A percentile compares a stretch with the other conserved stretches of the same genome.
phyloP scores from a whole-genome alignment of 2,329 filamentous ascomycete species.

The Epichloe bromicola region DNA sequence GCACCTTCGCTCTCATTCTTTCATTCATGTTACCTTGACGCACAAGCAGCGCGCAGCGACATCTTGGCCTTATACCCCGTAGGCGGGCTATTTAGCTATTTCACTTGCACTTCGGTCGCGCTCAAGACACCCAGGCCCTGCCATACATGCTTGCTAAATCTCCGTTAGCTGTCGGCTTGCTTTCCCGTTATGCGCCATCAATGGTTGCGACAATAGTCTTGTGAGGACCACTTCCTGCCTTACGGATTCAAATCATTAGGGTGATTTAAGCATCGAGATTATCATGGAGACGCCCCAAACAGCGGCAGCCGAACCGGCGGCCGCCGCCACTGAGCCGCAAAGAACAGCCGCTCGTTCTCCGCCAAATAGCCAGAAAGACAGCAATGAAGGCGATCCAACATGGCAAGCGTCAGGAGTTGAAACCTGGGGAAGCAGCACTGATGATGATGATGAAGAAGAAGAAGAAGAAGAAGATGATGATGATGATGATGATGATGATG shows the following conservation, averaged over 20 bases:
- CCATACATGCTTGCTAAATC: no score
- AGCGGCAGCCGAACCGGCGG: background rate
- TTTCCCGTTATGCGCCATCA: background rate
- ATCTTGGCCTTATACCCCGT: no score
- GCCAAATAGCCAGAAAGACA: background rate
- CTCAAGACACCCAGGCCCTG: no score
- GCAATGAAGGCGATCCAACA: background rate
- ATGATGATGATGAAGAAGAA: background rate
- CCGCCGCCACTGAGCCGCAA: background rate
- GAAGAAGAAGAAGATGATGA: background rate
- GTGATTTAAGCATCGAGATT: no score
- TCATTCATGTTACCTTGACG: background rate
- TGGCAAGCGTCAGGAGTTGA: background rate
- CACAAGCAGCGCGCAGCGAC: no score
- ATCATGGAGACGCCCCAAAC: background rate
- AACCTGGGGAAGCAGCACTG: conserved; percentile 1
- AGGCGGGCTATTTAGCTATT: no score
- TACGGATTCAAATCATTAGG: no score
- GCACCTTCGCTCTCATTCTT: background rate
- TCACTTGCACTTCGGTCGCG: no score
- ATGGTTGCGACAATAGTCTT: no score
- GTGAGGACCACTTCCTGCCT: no score
- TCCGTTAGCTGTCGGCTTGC: no score
- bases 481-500: background rate
- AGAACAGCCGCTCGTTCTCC: background rate